phyloP scores from a whole-genome alignment of 139 green algal species.

The Chlorella sp. region DNA sequence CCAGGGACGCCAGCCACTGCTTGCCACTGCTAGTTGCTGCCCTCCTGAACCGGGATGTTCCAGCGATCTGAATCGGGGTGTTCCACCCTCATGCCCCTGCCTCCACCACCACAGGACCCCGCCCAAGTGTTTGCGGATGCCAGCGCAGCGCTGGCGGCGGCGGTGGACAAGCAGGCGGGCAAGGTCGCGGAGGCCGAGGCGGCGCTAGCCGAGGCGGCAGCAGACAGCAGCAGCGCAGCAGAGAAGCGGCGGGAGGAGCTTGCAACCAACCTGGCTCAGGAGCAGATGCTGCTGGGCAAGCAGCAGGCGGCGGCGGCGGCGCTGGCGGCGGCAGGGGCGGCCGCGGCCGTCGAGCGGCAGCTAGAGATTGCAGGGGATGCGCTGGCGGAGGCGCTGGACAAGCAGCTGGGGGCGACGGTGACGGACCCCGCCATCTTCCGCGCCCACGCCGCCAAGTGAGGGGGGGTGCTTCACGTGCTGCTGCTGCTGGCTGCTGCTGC shows the following conservation, averaged over 20 bases:
- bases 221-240: not conserved
- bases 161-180: conserved; percentile 51
- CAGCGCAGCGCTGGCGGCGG: conserved; percentile 27
- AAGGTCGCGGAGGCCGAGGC: conserved; percentile 49
- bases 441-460: conserved; percentile 87
- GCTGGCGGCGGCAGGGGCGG: conserved; percentile 31
- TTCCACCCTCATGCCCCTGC: too few species aligned
- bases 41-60: too few species aligned
- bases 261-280: conserved; percentile 26
- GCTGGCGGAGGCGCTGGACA: conserved; percentile 84
- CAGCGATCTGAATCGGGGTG: too few species aligned
- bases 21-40: too few species aligned
- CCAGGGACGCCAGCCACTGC: too few species aligned
- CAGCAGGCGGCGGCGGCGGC: conserved; percentile 31
- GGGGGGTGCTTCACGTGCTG: conserved; percentile 45
- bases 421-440: conserved; percentile 86
- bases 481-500: not conserved
- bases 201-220: conserved; percentile 27
- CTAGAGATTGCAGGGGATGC: conserved; percentile 72
- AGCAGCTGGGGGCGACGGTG: conserved; percentile 62
- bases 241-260: conserved; percentile 34
- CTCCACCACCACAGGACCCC: not conserved
- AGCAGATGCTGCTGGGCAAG: conserved; percentile 39
- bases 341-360: conserved; percentile 35
- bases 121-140: conserved; percentile 11